phyloP scores from a whole-genome alignment of 73 alveolate species.

The Blepharisma stoltei region DNA sequence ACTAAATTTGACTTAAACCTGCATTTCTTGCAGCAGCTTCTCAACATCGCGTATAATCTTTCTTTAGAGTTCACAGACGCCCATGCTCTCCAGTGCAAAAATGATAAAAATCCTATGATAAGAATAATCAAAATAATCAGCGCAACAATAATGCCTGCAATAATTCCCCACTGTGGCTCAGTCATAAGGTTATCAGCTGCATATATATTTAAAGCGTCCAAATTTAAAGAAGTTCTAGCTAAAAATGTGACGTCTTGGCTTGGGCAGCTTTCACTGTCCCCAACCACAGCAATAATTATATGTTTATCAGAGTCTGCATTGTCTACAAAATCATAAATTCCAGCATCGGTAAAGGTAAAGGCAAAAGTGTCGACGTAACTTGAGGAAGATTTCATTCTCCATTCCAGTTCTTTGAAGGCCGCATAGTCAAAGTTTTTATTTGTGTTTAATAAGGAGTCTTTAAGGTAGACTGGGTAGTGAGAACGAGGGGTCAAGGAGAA shows the following conservation, averaged over 20 bases:
- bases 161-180: slow-evolving; percentile 63
- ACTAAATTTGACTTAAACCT: background rate
- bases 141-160: slow-evolving; percentile 43
- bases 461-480: slow-evolving; percentile 54
- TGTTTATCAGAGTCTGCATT: slow-evolving; percentile 29
- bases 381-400: slow-evolving; percentile 22
- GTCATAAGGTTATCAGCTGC: slow-evolving; percentile 29
- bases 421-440: slow-evolving; percentile 60
- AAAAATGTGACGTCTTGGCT: slow-evolving; percentile 29
- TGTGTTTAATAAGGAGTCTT: slow-evolving; percentile 52
- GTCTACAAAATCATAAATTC: slow-evolving; percentile 54
- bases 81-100: slow-evolving; percentile 35
- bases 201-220: slow-evolving; percentile 39
- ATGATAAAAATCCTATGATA: slow-evolving; percentile 32
- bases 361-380: slow-evolving; percentile 36
- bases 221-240: slow-evolving; percentile 39
- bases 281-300: slow-evolving; percentile 46
- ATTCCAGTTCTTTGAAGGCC: slow-evolving; percentile 41
- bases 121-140: slow-evolving; percentile 38
- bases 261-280: slow-evolving; percentile 41
- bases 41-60: slow-evolving; percentile 8
- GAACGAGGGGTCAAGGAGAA: slow-evolving; percentile 36
- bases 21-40: slow-evolving; percentile 29
- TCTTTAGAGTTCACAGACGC: slow-evolving; percentile 37
- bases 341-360: slow-evolving; percentile 47